Evolutionary conservation across 2,329 filamentous ascomycete species (phyloP), one percentile per base, ranked within the genome.

Genomic region (Hirsutella rhossiliensis): DNA sequence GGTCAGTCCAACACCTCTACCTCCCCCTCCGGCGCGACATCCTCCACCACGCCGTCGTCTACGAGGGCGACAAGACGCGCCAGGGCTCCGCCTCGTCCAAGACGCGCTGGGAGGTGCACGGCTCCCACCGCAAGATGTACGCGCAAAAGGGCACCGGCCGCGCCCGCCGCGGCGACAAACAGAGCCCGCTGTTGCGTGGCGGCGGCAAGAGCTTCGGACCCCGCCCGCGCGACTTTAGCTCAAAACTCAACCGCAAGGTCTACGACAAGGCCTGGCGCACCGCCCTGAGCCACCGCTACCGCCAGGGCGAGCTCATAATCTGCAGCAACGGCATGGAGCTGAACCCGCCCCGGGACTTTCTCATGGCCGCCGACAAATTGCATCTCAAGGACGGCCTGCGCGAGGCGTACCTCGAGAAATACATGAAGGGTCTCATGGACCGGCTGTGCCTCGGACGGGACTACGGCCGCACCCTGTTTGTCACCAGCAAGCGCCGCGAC

Each of bases 181-280:
- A 94, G 64, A 87, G 80, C 39, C 92, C 92, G 3, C 76, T 94
- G 62, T 67, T 87, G 37, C 74, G 75, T 49, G 92, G 92, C 51
- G 92, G 92, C 64, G 90, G 88, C 64, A 90, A 94, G 54, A 72
- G 80, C 1, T 87, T 88, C 57, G 92, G 92, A n/a, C 92, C 92
- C 27, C 82, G 89, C 55, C 89, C 89, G 23, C 77, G 92, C 61
- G 87, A 97, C 67, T 98, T 98, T 60, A 78, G 78, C 47, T 94
- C 89, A 19, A 75, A 76, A 15, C 72, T 98, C 44, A 88, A 84
- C 55, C 75, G 76, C 59, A 97, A 97, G 69, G 78, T 95, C 40
- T 98, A 98, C 68, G 89, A 97, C 65, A 74, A 94, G 55, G 92
- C 92, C 11, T 97, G 87, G 87, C 80, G 92, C 59, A 97, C 85